Evolutionary conservation across 768 basidiomycete genomes (phyloP).

Genomic region (Tulasnella sp.): DNA sequence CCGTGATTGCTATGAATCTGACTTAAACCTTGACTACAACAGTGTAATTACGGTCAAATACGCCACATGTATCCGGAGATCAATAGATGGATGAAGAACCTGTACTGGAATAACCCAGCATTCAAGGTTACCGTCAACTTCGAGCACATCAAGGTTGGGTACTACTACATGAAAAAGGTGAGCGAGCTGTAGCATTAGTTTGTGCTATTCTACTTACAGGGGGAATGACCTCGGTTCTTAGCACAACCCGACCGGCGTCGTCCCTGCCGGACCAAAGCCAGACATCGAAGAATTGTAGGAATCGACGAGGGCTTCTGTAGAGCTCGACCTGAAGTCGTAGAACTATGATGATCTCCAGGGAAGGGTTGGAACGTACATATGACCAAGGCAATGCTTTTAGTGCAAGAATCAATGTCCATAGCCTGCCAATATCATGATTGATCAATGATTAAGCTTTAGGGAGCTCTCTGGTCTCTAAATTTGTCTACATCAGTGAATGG

Average conservation of each 20-base stretch:
- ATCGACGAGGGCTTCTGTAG: too few species aligned
- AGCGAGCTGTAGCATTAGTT: background rate
- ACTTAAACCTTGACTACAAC: background rate
- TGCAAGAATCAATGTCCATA: too few species aligned
- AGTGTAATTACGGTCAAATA: slow-evolving; percentile 74
- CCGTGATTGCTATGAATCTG: background rate
- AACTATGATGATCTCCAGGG: too few species aligned
- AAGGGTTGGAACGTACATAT: too few species aligned
- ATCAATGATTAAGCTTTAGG: too few species aligned
- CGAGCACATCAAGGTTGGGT: slow-evolving; percentile 73
- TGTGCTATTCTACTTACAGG: background rate
- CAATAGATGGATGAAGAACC: slow-evolving; percentile 73
- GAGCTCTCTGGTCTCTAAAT: too few species aligned
- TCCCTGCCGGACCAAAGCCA: slow-evolving; percentile 4
- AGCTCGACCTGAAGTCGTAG: too few species aligned
- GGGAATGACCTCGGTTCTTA: background rate
- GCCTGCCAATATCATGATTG: too few species aligned
- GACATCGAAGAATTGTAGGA: slow-evolving; percentile 14
- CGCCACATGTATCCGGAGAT: slow-evolving; percentile 81
- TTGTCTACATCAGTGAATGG: too few species aligned
- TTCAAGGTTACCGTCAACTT: slow-evolving; percentile 86
- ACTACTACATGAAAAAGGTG: slow-evolving; percentile 31
- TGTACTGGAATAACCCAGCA: slow-evolving; percentile 85
- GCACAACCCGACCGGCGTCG: background rate
- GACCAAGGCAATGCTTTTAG: too few species aligned